Base-by-base conservation (phyloP, 2,329 filamentous ascomycete genomes). In the Trichoderma aggressivum region DNA sequence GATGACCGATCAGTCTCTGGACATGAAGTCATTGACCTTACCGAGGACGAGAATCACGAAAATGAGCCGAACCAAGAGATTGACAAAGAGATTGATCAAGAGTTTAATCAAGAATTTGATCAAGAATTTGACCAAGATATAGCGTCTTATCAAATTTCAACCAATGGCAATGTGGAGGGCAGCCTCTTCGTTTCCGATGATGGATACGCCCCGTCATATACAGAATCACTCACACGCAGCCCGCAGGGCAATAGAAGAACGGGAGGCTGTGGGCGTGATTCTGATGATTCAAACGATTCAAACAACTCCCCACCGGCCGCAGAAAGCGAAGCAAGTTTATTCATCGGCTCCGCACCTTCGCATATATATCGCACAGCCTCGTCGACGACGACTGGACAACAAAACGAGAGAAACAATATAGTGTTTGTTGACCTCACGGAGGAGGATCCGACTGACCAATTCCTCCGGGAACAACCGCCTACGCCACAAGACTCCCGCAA, bases 1-100 rank as follows among this genome's bases (percentile, higher is more conserved):
- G 66, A 66, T 30, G 30, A 65, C 24, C 7, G 53, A 32, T 70
- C 71, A 47, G 24, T 55, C 50, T 12, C 32, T 10, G 12, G n/a
- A 7, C 10, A 30, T 10, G 11, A 36, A n/a, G 14, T 70, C 16
- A 30, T 72, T 14, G 71, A 72, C 56, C 71, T 72, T 24, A 72
- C 71, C 1, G 24, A n/a, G 11, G 67, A 66, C 32, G 30, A 12
- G 32, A 21, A 24, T 39, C n/a, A 60, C 11, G 39, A 24, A 56
- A 3, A 28, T n/a, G 53, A 60, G 24, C 10, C 30, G 21, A 43
- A 21, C 4, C 30, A 39, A 28, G 63, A 11, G 36, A 6, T 18
- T 18, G 7, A 43, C 3, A 16, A 43, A 4, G 36, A 39, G 36
- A 6, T 39, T 43, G 36, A 43, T 3, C 16, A 43, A 3, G 18